Conservation (phyloP, 495 filamentous ascomycete genomes). For the Daldinia childiae region DNA sequence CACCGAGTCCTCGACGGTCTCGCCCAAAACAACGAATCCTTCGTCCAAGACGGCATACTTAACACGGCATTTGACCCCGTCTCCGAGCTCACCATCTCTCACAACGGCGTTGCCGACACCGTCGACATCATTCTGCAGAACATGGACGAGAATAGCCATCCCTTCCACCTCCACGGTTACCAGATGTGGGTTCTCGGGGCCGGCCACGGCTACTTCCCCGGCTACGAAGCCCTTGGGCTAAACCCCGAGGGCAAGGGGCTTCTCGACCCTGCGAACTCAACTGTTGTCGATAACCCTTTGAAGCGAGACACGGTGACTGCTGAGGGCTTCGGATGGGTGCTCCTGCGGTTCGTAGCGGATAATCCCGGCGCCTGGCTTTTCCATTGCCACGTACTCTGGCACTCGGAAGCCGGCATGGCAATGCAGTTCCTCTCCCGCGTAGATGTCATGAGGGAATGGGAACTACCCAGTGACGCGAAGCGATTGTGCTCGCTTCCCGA, state of each 20-base stretch:
- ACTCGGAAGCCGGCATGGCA: conserved; percentile 65
- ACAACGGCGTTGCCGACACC: conserved; percentile 52
- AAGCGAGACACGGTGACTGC: conserved; percentile 54
- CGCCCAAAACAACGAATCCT: conserved; percentile 58
- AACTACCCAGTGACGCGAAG: conserved; percentile 55
- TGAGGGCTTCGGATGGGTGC: conserved; percentile 53
- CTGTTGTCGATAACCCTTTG: conserved; percentile 39
- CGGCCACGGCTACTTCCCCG: conserved; percentile 63
- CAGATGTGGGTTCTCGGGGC: conserved; percentile 66
- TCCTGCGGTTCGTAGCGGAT: conserved; percentile 57
- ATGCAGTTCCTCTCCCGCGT: conserved; percentile 66
- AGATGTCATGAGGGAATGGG: conserved; percentile 55
- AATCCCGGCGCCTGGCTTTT: conserved; percentile 64
- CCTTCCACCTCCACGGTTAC: conserved; percentile 73
- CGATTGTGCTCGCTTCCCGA: conserved; percentile 50
- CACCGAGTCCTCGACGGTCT: conserved; percentile 60
- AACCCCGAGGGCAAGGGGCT: conserved; percentile 40
- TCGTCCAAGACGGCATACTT: conserved; percentile 59
- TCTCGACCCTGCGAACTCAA: conserved; percentile 24
- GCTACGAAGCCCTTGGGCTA: conserved; percentile 46
- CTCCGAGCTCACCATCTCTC: conserved; percentile 56
- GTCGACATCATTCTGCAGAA: conserved; percentile 75
- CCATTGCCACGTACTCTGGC: conserved; percentile 68
- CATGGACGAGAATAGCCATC: conserved; percentile 69
- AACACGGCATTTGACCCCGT: conserved; percentile 58